phyloP scores from a whole-genome alignment of 208 protist genomes.

The Zelonia costaricensis region DNA sequence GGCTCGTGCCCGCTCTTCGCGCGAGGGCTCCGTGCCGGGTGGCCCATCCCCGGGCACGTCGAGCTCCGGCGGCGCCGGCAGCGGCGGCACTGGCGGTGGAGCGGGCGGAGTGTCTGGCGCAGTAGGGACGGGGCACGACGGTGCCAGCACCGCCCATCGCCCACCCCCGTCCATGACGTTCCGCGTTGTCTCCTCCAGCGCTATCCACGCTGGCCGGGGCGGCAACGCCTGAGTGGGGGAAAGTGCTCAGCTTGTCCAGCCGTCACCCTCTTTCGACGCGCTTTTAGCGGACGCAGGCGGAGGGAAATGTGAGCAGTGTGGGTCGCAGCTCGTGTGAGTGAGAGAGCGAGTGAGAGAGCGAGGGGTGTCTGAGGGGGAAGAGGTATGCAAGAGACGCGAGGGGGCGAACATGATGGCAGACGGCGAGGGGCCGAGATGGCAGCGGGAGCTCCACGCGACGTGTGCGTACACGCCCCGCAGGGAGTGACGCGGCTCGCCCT shows the following conservation, averaged over 20 bases:
- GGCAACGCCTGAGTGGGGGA: conserved; percentile 4
- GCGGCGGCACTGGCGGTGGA: conserved; percentile 4
- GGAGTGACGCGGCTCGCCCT: too few relatives aligned
- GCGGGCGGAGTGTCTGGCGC: conserved; percentile 3
- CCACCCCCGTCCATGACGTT: conserved; percentile 36
- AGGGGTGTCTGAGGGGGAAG: neutral
- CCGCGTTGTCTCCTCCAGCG: conserved; percentile 51
- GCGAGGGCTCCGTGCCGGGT: conserved; percentile 16
- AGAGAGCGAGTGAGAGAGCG: too few relatives aligned
- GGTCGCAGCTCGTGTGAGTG: neutral
- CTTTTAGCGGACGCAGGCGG: too few relatives aligned
- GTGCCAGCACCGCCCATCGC: conserved; percentile 16
- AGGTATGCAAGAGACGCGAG: neutral
- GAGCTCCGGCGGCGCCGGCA: neutral
- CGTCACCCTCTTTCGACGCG: too few relatives aligned
- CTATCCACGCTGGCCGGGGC: conserved; percentile 41
- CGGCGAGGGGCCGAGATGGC: too few relatives aligned
- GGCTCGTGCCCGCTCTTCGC: conserved; percentile 32
- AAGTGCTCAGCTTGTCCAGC: too few relatives aligned
- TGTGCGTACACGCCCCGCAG: too few relatives aligned
- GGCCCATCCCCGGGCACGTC: neutral
- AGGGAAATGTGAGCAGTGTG: too few relatives aligned
- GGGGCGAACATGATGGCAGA: neutral
- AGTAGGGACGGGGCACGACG: conserved; percentile 18
- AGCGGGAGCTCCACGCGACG: too few relatives aligned